These are phyloP conservation scores for Tylopilus sp. DNA, from an alignment of 768 basidiomycete genomes.

Conservation along the genomic window DNA sequence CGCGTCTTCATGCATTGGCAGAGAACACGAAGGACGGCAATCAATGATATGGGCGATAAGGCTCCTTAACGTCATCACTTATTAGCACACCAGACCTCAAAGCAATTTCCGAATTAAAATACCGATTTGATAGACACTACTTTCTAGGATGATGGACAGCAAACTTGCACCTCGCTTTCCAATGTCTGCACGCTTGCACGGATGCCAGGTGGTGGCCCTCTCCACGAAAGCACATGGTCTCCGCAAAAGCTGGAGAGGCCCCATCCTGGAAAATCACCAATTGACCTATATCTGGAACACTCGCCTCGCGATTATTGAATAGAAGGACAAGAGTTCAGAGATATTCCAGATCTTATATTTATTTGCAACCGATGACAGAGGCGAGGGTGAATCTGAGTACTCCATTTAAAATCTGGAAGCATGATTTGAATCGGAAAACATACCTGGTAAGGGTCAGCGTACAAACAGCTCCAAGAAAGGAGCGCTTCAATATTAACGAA, in stretches of 20 bases:
- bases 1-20: constrained; percentile 17
- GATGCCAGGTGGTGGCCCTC: constrained; percentile 53
- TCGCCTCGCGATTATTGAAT: too few relatives aligned
- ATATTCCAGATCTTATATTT: constrained; percentile 46
- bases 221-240: constrained; percentile 57
- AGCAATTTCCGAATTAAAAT: constrained; percentile 8
- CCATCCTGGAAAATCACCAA: constrained; percentile 9
- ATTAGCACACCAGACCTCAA: background rate
- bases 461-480: constrained; percentile 61
- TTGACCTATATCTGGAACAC: too few relatives aligned
- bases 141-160: constrained; percentile 47
- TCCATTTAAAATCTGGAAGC: too few relatives aligned
- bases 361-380: constrained; percentile 36
- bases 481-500: constrained; percentile 59
- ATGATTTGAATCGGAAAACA: constrained; percentile 62
- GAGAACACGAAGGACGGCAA: constrained; percentile 13
- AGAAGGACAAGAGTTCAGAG: constrained; percentile 64
- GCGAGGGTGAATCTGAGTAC: constrained; percentile 51
- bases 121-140: constrained; percentile 52
- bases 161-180: constrained; percentile 57
- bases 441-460: constrained; percentile 56
- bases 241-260: constrained; percentile 66
- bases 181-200: constrained; percentile 55
- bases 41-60: constrained; percentile 5
- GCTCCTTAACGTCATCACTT: constrained; percentile 1